Evolutionary conservation across 169 alveolate species (phyloP).

Genomic region (Theileria sp.): DNA sequence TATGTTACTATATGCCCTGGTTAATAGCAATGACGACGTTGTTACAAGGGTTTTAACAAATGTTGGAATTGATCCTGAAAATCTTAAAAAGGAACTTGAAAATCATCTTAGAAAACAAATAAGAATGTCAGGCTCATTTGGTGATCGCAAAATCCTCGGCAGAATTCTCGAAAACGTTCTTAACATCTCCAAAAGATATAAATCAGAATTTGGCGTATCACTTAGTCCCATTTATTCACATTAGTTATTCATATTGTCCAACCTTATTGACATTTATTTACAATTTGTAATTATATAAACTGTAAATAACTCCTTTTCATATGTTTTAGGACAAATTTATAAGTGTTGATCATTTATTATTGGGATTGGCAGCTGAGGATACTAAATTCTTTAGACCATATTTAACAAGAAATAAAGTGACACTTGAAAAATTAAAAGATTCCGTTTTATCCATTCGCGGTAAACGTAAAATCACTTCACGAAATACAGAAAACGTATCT

Average conservation of each 20-base stretch:
- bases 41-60: constrained; percentile 67
- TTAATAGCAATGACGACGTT: constrained; percentile 76
- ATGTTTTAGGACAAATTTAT: constrained; percentile 74
- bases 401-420: constrained; percentile 71
- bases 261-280: background rate
- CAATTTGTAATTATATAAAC: no score
- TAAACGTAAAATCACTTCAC: constrained; percentile 80
- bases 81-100: constrained; percentile 77
- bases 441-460: constrained; percentile 84
- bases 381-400: constrained; percentile 82
- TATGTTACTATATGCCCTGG: constrained; percentile 73
- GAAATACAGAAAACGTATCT: constrained; percentile 80
- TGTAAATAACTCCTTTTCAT: no score
- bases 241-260: background rate
- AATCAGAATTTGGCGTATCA: constrained; percentile 71
- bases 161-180: constrained; percentile 80
- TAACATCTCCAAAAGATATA: constrained; percentile 74
- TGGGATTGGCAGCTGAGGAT: constrained; percentile 83
- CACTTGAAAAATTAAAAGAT: constrained; percentile 77
- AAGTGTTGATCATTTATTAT: constrained; percentile 78
- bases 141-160: constrained; percentile 84
- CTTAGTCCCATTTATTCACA: background rate
- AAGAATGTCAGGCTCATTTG: constrained; percentile 82
- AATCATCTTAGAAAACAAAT: constrained; percentile 77
- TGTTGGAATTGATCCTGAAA: constrained; percentile 72